Percentiles rank a stretch among this genome's conserved stretches.
Evolutionary conservation across 106 monocot genomes (phyloP).

Genomic region (Apostasia shenzhenica): DNA sequence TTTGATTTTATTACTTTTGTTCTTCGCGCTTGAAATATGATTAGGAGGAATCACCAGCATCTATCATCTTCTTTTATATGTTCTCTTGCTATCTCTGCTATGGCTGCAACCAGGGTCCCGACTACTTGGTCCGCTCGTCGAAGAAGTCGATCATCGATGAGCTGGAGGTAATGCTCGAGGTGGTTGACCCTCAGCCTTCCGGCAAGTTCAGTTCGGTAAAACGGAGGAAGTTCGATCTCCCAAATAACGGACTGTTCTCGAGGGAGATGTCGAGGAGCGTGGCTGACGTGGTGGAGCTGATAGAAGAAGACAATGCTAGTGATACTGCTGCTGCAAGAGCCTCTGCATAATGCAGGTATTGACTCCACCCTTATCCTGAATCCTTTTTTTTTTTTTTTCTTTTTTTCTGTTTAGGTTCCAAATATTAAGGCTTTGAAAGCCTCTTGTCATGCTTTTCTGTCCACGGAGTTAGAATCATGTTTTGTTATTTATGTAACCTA

Average conservation of each 20-base stretch:
- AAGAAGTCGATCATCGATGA: conserved; percentile 77
- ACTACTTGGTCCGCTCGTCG: conserved; percentile 79
- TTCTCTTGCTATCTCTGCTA: not conserved
- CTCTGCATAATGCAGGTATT: too few relatives aligned
- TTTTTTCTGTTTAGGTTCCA: too few relatives aligned
- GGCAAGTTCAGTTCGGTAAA: conserved; percentile 44
- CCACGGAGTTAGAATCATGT: too few relatives aligned
- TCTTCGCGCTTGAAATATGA: too few relatives aligned
- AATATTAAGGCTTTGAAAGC: too few relatives aligned
- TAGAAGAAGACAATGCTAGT: conserved; percentile 34
- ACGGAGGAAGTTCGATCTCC: conserved; percentile 83
- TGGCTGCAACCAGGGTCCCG: conserved; percentile 49
- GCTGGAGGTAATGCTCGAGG: conserved; percentile 78
- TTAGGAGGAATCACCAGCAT: too few relatives aligned
- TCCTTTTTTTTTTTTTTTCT: too few relatives aligned
- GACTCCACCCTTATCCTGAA: too few relatives aligned
- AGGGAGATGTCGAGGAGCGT: conserved; percentile 59
- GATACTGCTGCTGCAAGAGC: not conserved
- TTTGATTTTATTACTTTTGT: too few relatives aligned
- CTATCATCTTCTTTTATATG: not conserved
- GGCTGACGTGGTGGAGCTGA: conserved; percentile 52
- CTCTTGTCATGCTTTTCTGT: too few relatives aligned
- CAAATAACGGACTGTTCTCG: conserved; percentile 27
- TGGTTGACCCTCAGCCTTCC: conserved; percentile 63
- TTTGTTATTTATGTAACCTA: too few relatives aligned